These are phyloP conservation scores for Verticillium longisporum DNA, from an alignment of 2,329 filamentous ascomycete species.

Conservation along the genomic window DNA sequence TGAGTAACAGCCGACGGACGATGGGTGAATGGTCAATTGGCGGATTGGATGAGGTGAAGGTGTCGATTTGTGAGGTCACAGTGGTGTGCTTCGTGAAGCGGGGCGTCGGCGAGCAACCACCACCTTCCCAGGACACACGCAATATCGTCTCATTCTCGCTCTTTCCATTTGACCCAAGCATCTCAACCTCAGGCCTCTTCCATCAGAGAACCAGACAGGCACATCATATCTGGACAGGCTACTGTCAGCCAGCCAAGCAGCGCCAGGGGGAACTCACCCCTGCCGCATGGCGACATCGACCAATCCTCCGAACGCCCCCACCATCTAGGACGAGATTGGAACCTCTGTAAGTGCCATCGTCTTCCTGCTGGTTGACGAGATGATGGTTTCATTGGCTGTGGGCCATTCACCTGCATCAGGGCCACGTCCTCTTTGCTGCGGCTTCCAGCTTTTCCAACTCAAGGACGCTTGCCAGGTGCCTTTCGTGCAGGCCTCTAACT, in stretches of 20 bases:
- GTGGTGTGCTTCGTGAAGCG: not conserved
- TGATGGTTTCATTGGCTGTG: not conserved
- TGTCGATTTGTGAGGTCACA: not conserved
- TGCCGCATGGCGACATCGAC: not conserved
- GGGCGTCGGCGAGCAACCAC: not conserved
- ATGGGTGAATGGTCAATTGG: not conserved
- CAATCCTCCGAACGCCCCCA: not conserved
- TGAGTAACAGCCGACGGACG: not conserved
- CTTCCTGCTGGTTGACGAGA: not conserved
- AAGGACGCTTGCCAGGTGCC: not conserved
- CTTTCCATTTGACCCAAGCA: not conserved
- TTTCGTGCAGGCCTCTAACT: not conserved
- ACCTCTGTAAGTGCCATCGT: not conserved
- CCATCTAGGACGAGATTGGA: not conserved
- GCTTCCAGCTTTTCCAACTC: not conserved
- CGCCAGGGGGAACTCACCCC: not conserved
- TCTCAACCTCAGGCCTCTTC: not conserved
- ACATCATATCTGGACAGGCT: not conserved
- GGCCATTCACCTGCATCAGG: not conserved
- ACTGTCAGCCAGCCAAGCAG: not conserved
- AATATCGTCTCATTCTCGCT: not conserved
- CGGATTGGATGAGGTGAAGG: not conserved
- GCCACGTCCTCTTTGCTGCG: not conserved
- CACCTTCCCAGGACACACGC: not conserved
- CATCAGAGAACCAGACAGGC: not conserved